Percentiles rank a stretch among this genome's conserved stretches.
Conservation (phyloP, 768 basidiomycete genomes). For the Pleurotus tuber-regium region DNA sequence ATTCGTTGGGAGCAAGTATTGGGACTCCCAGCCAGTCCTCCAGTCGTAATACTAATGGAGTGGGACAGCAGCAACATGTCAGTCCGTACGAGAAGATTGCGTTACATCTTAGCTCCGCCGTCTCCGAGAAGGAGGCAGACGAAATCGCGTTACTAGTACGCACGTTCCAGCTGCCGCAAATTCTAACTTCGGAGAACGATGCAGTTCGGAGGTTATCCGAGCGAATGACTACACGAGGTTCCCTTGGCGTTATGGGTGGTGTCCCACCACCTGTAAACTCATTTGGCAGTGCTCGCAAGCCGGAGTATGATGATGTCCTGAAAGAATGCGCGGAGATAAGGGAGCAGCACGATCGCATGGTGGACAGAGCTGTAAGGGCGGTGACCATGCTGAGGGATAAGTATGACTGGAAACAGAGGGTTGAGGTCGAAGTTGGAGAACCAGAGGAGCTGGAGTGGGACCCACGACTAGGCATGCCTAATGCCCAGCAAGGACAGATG, state of each 20-base stretch:
- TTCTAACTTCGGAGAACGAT: conserved; percentile 67
- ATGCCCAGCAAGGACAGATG: conserved; percentile 25
- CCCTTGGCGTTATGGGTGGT: conserved; percentile 42
- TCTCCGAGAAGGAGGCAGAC: conserved; percentile 70
- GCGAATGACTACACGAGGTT: conserved; percentile 61
- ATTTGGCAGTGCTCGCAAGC: conserved; percentile 26
- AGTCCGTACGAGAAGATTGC: conserved; percentile 66
- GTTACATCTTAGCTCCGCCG: conserved; percentile 56
- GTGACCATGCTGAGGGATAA: conserved; percentile 76
- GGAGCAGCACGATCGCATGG: conserved; percentile 69
- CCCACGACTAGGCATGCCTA: conserved; percentile 42
- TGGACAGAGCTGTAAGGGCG: conserved; percentile 76
- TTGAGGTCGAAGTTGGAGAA: conserved; percentile 76
- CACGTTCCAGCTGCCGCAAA: conserved; percentile 78
- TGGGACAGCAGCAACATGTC: conserved; percentile 16
- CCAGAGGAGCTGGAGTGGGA: conserved; percentile 78
- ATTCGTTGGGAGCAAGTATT: conserved; percentile 47
- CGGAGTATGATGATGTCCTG: conserved; percentile 62
- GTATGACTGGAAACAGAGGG: conserved; percentile 82
- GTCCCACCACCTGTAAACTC: conserved; percentile 28
- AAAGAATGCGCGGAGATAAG: conserved; percentile 65
- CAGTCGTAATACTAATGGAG: conserved; percentile 4
- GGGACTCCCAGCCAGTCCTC: conserved; percentile 19
- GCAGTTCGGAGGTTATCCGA: conserved; percentile 69
- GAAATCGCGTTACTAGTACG: conserved; percentile 73